Evolutionary conservation across 2,329 filamentous ascomycete species (phyloP).

Genomic region (Dactylellina parvicollis): DNA sequence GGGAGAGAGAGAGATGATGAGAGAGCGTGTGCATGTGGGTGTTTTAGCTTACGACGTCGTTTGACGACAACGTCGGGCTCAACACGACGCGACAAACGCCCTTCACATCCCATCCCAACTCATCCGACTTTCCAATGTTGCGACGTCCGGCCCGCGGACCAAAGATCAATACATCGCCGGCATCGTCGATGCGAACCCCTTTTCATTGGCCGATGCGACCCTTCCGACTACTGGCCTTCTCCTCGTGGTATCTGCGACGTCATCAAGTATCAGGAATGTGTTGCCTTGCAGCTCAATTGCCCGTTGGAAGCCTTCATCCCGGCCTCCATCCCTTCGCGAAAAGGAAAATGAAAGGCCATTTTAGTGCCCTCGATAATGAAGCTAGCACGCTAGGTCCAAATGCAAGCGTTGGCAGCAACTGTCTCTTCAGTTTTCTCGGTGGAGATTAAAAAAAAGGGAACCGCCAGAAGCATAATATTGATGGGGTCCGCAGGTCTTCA

Average conservation of each 20-base stretch:
- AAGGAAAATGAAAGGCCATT: slow-evolving; percentile 8
- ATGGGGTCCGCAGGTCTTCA: neutral
- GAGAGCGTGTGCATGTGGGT: neutral
- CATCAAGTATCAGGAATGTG: slow-evolving; percentile 45
- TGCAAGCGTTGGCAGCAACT: slow-evolving; percentile 39
- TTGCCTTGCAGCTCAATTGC: slow-evolving; percentile 46
- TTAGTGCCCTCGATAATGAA: slow-evolving; percentile 1
- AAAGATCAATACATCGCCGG: neutral
- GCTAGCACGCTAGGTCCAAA: slow-evolving; percentile 16
- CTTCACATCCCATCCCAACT: too few species aligned
- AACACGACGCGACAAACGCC: slow-evolving; percentile 34
- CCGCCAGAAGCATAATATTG: too few species aligned
- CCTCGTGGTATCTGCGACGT: slow-evolving; percentile 26
- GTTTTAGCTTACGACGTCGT: slow-evolving; percentile 22
- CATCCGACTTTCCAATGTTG: slow-evolving; percentile 6
- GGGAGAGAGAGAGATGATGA: slow-evolving; percentile 6
- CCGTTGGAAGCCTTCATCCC: slow-evolving; percentile 17
- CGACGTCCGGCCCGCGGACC: slow-evolving; percentile 1
- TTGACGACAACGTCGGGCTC: neutral
- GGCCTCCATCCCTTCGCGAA: slow-evolving; percentile 20
- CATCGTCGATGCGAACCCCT: neutral
- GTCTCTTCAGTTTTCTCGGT: neutral
- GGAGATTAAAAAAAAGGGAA: neutral
- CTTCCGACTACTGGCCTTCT: neutral
- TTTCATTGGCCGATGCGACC: neutral